These are phyloP conservation scores for Globisporangium paroecandrum DNA, from an alignment of 352 stramenopile genomes.

Conservation along the genomic window DNA sequence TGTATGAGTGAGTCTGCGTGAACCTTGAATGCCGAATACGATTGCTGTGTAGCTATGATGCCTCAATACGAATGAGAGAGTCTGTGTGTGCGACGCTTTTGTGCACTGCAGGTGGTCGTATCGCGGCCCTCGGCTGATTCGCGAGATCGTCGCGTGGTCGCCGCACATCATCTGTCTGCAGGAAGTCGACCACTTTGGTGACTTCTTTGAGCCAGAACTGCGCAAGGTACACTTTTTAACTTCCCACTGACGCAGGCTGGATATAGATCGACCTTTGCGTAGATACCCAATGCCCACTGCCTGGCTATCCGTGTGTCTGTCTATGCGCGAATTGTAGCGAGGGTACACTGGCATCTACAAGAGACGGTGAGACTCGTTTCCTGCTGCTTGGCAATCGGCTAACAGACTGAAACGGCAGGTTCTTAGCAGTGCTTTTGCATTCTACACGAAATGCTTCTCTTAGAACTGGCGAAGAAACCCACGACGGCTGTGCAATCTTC, in stretches of 20 bases:
- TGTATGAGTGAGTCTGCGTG: conserved; percentile 38
- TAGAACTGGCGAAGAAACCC: conserved; percentile 55
- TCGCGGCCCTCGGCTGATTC: conserved; percentile 38
- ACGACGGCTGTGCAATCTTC: conserved; percentile 71
- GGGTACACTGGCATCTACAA: conserved; percentile 58
- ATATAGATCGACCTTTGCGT: neutral
- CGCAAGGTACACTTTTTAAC: conserved; percentile 20
- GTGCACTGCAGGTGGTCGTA: conserved; percentile 36
- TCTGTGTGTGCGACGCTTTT: neutral
- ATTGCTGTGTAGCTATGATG: neutral
- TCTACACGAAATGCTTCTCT: neutral
- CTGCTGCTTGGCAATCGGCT: neutral
- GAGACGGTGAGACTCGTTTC: conserved; percentile 29
- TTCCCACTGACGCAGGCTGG: neutral
- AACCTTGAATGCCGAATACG: neutral
- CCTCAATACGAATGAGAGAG: neutral
- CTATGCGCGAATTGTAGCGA: conserved; percentile 13
- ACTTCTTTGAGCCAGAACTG: conserved; percentile 68
- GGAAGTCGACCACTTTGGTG: conserved; percentile 68
- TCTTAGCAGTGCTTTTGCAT: neutral
- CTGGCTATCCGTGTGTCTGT: neutral
- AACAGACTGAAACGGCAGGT: neutral
- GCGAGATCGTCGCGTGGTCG: conserved; percentile 48
- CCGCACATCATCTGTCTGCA: conserved; percentile 61
- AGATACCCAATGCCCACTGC: neutral